Conservation (phyloP, 2,329 filamentous ascomycete species). For the Talaromyces marneffei region DNA sequence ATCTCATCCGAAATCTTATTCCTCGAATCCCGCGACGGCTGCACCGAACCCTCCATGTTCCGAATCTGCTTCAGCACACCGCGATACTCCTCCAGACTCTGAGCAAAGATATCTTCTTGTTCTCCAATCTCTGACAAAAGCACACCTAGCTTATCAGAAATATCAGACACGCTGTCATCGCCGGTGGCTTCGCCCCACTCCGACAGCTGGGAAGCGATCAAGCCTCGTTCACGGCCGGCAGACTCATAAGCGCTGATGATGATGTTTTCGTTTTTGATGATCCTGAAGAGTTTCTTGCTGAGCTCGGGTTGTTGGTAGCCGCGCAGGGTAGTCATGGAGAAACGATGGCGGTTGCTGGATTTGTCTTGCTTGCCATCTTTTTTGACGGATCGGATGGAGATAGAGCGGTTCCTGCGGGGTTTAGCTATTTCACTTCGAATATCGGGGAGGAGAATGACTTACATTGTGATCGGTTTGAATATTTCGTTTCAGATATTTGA, state of each 20-base stretch:
- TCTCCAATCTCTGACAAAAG: conserved; percentile 87
- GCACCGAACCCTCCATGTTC: conserved; percentile 91
- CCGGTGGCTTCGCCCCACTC: conserved; percentile 93
- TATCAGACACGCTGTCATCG: conserved; percentile 79
- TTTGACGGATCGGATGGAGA: conserved; percentile 34
- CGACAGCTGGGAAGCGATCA: conserved; percentile 82
- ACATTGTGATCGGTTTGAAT: background rate
- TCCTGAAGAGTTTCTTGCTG: conserved; percentile 77
- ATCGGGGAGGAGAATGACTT: background rate
- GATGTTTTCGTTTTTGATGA: conserved; percentile 94
- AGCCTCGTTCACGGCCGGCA: conserved; percentile 75
- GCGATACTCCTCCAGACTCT: conserved; percentile 79
- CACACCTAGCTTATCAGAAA: conserved; percentile 93
- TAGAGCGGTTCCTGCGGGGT: conserved; percentile 36
- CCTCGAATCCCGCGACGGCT: conserved; percentile 83
- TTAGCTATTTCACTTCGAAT: background rate
- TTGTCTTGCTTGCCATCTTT: conserved; percentile 21
- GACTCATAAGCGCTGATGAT: conserved; percentile 78
- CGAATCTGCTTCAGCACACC: conserved; percentile 81
- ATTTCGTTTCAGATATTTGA: background rate
- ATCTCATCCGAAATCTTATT: conserved; percentile 89
- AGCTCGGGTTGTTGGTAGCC: conserved; percentile 81
- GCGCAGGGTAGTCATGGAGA: conserved; percentile 80
- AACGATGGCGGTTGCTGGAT: conserved; percentile 52
- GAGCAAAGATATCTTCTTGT: conserved; percentile 83